Evolutionary conservation across 2,329 filamentous ascomycete species (phyloP).

Genomic region (Pestalotiopsis sp.): DNA sequence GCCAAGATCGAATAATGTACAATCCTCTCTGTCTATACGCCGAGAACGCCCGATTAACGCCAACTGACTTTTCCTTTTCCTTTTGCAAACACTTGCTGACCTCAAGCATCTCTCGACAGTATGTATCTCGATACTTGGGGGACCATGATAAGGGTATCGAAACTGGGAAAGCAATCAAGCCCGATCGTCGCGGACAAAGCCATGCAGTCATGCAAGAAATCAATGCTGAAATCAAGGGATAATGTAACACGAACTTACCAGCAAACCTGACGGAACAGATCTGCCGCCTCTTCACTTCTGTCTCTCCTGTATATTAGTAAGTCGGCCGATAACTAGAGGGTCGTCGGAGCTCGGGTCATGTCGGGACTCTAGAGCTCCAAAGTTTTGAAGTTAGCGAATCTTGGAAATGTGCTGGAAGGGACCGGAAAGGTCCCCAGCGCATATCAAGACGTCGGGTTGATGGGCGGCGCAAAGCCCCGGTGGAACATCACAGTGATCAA

Average conservation of each 20-base stretch:
- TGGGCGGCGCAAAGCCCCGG: background rate
- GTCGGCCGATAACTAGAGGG: too few species aligned
- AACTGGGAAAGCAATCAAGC: background rate
- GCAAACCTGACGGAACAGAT: background rate
- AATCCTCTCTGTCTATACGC: background rate
- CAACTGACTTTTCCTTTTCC: background rate
- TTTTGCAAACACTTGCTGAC: background rate
- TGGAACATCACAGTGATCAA: conserved; percentile 26
- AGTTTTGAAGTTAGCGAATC: background rate
- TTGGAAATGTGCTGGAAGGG: background rate
- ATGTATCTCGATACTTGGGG: background rate
- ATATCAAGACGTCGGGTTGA: background rate
- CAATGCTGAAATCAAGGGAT: background rate
- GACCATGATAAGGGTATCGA: background rate
- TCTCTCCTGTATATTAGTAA: background rate
- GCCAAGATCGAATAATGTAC: background rate
- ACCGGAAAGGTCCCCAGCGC: background rate
- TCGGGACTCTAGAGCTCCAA: background rate
- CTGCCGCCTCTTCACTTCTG: background rate
- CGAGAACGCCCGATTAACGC: background rate
- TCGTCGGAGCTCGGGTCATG: background rate
- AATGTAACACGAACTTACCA: conserved; percentile 2
- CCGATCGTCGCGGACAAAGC: background rate
- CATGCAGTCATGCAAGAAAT: background rate
- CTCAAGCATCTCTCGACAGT: background rate